Evolutionary conservation across 2,329 filamentous ascomycete genomes (phyloP).

Genomic region (Colletotrichum viniferum): DNA sequence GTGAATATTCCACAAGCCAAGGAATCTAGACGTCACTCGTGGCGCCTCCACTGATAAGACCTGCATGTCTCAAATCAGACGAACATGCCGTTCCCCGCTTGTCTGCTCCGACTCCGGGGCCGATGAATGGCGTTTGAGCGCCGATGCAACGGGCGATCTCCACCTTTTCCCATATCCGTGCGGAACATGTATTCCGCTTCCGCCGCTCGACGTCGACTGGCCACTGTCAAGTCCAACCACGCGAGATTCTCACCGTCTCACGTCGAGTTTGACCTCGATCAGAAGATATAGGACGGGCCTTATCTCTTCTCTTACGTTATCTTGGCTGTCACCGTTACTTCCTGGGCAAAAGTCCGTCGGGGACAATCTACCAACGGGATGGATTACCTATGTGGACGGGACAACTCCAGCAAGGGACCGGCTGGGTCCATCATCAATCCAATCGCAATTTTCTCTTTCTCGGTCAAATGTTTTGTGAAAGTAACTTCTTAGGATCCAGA

Average conservation of each 20-base stretch:
- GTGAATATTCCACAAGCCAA: not conserved
- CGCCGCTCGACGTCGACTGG: not conserved
- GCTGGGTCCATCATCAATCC: not conserved
- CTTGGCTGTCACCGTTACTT: not conserved
- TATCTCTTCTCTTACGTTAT: not conserved
- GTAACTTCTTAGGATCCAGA: not conserved
- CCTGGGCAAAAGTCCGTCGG: too few species aligned
- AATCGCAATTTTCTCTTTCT: too few species aligned
- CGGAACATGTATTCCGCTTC: not conserved
- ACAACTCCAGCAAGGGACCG: not conserved
- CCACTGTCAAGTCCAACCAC: not conserved
- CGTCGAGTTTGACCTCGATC: fast-evolving
- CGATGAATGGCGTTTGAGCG: not conserved
- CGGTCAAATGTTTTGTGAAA: not conserved
- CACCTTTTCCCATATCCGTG: not conserved
- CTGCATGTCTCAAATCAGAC: not conserved
- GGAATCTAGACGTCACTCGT: not conserved
- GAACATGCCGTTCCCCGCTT: not conserved
- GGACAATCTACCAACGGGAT: not conserved
- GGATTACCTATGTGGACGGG: fast-evolving
- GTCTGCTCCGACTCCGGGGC: not conserved
- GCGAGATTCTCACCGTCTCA: not conserved
- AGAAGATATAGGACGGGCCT: not conserved
- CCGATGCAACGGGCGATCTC: not conserved
- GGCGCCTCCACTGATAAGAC: not conserved